These are phyloP conservation scores for Heimioporus sp. DNA, from an alignment of 768 basidiomycete species.

Conservation along the genomic window DNA sequence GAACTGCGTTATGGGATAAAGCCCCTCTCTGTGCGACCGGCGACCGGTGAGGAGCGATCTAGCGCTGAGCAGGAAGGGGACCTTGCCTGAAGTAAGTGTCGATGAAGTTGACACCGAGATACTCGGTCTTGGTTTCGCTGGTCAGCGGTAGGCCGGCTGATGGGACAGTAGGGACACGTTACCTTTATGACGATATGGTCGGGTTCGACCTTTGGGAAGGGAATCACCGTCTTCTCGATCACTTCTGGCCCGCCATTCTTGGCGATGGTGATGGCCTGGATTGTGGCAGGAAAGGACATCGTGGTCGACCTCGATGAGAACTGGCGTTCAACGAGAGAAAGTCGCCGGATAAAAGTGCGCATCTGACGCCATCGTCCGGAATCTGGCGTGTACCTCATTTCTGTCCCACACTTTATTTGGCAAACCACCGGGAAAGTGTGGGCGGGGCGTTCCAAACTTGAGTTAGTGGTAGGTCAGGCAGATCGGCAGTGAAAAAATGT, in stretches of 20 bases:
- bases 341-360: constrained; percentile 14
- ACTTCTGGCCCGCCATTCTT: constrained; percentile 78
- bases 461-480: no score
- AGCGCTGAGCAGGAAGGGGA: neutral
- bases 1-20: constrained; percentile 57
- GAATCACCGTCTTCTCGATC: constrained; percentile 61
- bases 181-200: constrained; percentile 54
- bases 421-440: no score
- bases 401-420: no score
- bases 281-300: constrained; percentile 58
- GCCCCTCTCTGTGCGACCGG: constrained; percentile 46
- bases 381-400: no score
- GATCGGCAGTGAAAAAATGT: no score
- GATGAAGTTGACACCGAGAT: constrained; percentile 84
- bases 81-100: constrained; percentile 76
- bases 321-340: constrained; percentile 21
- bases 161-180: neutral
- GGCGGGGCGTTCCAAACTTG: no score
- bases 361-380: neutral
- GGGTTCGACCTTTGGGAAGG: constrained; percentile 62
- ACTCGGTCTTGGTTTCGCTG: constrained; percentile 52
- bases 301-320: constrained; percentile 22
- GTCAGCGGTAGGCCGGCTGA: neutral
- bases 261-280: constrained; percentile 71
- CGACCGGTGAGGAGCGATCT: neutral